These are phyloP conservation scores for Podila epigama DNA, from an alignment of 192 early-diverging fungal species.

Conservation along the genomic window DNA sequence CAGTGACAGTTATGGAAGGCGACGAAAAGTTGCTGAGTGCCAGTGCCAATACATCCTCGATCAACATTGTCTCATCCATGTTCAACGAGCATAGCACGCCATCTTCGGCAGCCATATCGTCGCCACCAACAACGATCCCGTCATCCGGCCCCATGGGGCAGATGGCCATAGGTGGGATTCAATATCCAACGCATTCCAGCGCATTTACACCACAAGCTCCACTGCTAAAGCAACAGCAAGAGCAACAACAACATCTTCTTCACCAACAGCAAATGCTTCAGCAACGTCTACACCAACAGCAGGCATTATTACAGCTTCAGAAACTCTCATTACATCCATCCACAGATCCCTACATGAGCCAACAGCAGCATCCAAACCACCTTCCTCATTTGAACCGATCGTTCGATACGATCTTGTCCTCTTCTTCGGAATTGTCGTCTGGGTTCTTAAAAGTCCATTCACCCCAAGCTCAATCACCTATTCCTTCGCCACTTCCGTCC, in stretches of 20 bases:
- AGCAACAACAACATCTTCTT: conserved; percentile 24
- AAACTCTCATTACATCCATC: conserved; percentile 24
- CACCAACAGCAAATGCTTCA: conserved; percentile 24
- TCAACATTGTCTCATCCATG: conserved; percentile 50
- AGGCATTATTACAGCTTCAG: conserved; percentile 40
- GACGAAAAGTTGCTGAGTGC: conserved; percentile 49
- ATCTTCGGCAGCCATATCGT: conserved; percentile 2
- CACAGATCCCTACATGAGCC: neutral
- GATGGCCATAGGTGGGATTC: neutral
- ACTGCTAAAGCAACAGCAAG: conserved; percentile 19
- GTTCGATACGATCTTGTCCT: conserved; percentile 4
- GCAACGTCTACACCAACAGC: conserved; percentile 19
- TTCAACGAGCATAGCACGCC: conserved; percentile 17
- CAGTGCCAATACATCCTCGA: conserved; percentile 49
- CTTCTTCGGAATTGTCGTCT: neutral
- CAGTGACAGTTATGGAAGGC: conserved; percentile 46
- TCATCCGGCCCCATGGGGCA: conserved; percentile 10
- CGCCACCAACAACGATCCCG: too few species aligned
- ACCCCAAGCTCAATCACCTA: conserved; percentile 14
- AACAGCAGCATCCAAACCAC: conserved; percentile 6
- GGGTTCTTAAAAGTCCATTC: neutral
- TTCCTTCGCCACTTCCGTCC: conserved; percentile 41
- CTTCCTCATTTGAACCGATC: conserved; percentile 11
- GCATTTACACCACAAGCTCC: conserved; percentile 15
- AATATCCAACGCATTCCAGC: neutral